Base-by-base conservation (phyloP, 2,329 filamentous ascomycete species). In the Verticillium isaacii region DNA sequence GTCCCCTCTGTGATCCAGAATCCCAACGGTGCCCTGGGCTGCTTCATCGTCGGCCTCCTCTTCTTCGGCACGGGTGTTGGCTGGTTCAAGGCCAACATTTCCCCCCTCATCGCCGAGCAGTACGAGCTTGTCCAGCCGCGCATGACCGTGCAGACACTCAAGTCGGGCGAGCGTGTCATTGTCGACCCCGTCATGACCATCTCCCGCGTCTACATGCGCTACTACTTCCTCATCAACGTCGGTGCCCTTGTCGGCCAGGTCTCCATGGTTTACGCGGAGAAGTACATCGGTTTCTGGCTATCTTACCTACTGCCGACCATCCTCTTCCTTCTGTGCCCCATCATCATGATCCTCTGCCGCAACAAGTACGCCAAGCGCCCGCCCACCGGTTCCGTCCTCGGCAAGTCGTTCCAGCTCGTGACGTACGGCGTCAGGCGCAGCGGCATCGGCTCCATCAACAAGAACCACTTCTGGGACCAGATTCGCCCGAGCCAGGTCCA, bases 271-370 rank as follows among this genome's bases (percentile, higher is more conserved):
- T 93, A 90, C 69, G 85, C 89, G 2, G 90, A 92, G 74, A 89
- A 89, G 71, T 91, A 90, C 64, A 82, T 91, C 57, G 89, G 89
- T 8, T 92, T 91, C 78, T 93, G 88, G 87, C 81, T 90, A 29
- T 82, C 89, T 0, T 93, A 81, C 76, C 74, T 89, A 50, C 80
- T 92, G 9, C 89, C 89, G 9, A 91, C 89, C 1, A 72, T 80
- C 61, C 75, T 91, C 69, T 90, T 90, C 78, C 79, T 85, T 61
- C 66, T 83, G 17, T 83, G 86, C 65, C 88, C 88, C 0, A 56
- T 83, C 1, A 78, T 90, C 8, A 78, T 90, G 57, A 77, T 81
- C 65, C 72, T 68, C 78, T 73, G 73, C 41, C 71, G 69, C 50
- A 72, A 73, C 7, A 68, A 66, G 29, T 76, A 75, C 60, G 66